phyloP scores from a whole-genome alignment of 2,329 filamentous ascomycete genomes.

The Incumbomyces delicatus region DNA sequence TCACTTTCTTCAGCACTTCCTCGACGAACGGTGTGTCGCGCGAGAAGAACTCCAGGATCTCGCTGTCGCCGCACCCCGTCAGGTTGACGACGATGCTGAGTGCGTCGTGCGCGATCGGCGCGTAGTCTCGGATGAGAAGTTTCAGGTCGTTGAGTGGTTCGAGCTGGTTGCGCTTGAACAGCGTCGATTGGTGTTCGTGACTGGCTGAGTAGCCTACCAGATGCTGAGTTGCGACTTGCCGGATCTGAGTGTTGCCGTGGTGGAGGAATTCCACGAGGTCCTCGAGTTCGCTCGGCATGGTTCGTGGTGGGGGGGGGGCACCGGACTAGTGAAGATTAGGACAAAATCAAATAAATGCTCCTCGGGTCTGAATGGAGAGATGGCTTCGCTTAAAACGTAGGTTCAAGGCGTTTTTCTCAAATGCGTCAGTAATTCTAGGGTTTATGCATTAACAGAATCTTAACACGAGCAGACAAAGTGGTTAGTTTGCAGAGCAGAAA shows the following conservation, averaged over 20 bases:
- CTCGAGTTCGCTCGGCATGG: constrained; percentile 1
- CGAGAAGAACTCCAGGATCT: constrained; percentile 62
- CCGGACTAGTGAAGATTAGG: not conserved
- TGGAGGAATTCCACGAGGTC: constrained; percentile 73
- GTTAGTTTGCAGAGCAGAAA: no score
- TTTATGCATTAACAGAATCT: no score
- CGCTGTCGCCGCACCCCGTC: constrained; percentile 68
- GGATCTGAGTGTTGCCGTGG: constrained; percentile 83
- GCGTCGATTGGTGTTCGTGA: constrained; percentile 45
- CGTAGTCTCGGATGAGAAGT: constrained; percentile 72
- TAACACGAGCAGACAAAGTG: no score
- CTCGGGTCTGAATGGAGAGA: no score
- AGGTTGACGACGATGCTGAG: constrained; percentile 69
- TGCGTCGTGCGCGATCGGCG: constrained; percentile 86
- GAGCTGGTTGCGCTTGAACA: constrained; percentile 76
- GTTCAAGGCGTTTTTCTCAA: no score
- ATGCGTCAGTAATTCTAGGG: no score
- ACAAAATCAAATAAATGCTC: no score
- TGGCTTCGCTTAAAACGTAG: no score
- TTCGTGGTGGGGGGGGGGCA: not conserved
- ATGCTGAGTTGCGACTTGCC: constrained; percentile 49
- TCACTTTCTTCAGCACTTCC: constrained; percentile 60
- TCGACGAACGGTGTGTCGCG: constrained; percentile 75
- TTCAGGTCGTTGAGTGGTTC: constrained; percentile 80
- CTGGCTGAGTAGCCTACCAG: constrained; percentile 66